These are phyloP conservation scores for Xylariaceae sp. DNA, from an alignment of 2,329 filamentous ascomycete genomes.

Conservation along the genomic window DNA sequence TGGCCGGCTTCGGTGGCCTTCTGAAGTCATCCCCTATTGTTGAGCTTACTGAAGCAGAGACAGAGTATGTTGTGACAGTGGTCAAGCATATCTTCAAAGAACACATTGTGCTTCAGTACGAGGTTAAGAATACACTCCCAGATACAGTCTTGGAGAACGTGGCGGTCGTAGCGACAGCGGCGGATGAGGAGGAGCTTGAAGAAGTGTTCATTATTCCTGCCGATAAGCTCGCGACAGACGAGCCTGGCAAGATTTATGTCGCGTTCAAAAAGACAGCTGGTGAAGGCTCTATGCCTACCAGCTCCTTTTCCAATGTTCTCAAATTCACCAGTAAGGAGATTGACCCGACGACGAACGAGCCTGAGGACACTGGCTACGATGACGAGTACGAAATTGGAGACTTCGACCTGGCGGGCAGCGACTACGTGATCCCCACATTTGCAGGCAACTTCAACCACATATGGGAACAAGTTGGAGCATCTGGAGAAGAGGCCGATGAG, in stretches of 20 bases:
- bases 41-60: slow-evolving; percentile 94
- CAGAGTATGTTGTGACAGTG: slow-evolving; percentile 89
- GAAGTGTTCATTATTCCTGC: slow-evolving; percentile 94
- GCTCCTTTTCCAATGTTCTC: slow-evolving; percentile 84
- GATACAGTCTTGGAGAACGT: slow-evolving; percentile 89
- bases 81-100: slow-evolving; percentile 99
- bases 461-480: slow-evolving; percentile 89
- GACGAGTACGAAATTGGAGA: slow-evolving; percentile 98
- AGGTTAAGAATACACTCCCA: slow-evolving; percentile 94
- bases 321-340: slow-evolving; percentile 99
- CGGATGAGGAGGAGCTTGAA: slow-evolving; percentile 77
- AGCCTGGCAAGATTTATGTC: slow-evolving; percentile 91
- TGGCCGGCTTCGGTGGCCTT: slow-evolving; percentile 82
- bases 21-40: slow-evolving; percentile 86
- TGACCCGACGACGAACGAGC: slow-evolving; percentile 87
- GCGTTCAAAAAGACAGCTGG: slow-evolving; percentile 83
- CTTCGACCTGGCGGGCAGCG: slow-evolving; percentile 82
- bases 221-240: slow-evolving; percentile 74
- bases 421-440: slow-evolving; percentile 91
- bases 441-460: slow-evolving; percentile 93
- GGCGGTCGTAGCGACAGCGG: slow-evolving; percentile 73
- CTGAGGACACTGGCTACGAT: slow-evolving; percentile 88
- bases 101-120: slow-evolving; percentile 91
- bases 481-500: slow-evolving; percentile 85
- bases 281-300: slow-evolving; percentile 70